phyloP scores from a whole-genome alignment of 768 basidiomycete genomes.

The Rhodocollybia butyracea region DNA sequence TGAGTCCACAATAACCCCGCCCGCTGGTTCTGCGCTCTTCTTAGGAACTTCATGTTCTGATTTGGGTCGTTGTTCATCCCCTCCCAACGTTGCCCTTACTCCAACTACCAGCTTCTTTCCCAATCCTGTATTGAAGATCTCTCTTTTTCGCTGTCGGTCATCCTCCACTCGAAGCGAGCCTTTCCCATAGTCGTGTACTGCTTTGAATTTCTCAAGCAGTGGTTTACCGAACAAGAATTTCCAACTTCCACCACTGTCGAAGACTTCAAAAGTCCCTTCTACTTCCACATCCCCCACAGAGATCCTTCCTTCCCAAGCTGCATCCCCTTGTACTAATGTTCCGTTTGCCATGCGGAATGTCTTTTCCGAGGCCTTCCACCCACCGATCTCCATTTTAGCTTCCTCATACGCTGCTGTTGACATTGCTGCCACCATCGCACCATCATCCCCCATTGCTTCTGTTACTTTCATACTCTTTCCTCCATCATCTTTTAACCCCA shows the following conservation, averaged over 20 bases:
- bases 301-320: background rate
- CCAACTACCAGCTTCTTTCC: background rate
- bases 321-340: background rate
- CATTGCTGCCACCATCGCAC: background rate
- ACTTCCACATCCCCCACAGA: background rate
- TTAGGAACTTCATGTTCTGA: background rate
- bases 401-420: background rate
- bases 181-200: slow-evolving; percentile 22
- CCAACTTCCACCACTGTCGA: slow-evolving; percentile 23
- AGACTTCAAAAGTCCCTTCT: background rate
- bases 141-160: background rate
- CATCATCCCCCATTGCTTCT: background rate
- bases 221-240: slow-evolving; percentile 26
- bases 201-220: slow-evolving; percentile 17
- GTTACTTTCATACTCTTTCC: background rate
- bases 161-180: slow-evolving; percentile 11
- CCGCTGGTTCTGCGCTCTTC: background rate
- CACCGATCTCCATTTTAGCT: background rate
- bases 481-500: background rate
- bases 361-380: background rate
- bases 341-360: background rate
- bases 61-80: background rate
- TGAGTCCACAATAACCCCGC: background rate
- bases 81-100: background rate
- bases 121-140: background rate